Percentiles rank a stretch among this genome's conserved stretches.
Conservation (phyloP, 169 alveolate genomes). For the Plasmodium inui region DNA sequence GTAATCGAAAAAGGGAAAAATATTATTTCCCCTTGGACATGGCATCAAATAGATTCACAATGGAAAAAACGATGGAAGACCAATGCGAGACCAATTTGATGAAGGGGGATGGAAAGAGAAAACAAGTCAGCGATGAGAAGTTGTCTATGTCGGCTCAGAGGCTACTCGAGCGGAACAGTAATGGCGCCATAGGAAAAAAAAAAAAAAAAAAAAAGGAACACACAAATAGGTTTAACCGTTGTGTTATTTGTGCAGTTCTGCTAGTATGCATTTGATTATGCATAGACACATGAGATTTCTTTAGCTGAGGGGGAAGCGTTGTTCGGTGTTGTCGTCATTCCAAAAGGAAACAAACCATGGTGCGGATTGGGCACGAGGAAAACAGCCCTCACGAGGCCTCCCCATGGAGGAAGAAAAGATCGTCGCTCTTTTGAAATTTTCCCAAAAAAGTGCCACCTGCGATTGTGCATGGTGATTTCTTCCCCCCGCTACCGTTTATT, state of each 20-base stretch:
- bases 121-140: slow-evolving; percentile 1
- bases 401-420: background rate
- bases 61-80: slow-evolving; percentile 14
- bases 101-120: slow-evolving; percentile 13
- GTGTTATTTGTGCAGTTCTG: background rate
- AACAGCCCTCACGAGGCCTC: background rate
- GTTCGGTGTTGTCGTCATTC: background rate
- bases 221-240: background rate
- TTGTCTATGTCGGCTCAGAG: slow-evolving; percentile 36
- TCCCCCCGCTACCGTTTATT: background rate
- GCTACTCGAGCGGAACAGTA: slow-evolving; percentile 51
- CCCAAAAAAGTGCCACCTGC: background rate
- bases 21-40: background rate
- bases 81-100: slow-evolving; percentile 1
- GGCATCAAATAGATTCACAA: background rate
- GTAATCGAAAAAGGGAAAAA: background rate
- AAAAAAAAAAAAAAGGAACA: background rate
- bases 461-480: background rate
- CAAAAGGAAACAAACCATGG: background rate
- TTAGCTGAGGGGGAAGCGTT: background rate
- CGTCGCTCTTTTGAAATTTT: background rate
- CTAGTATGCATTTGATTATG: background rate
- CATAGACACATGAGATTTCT: background rate
- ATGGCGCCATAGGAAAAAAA: background rate
- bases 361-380: background rate